Evolutionary conservation across 2,329 filamentous ascomycete species (phyloP).

Genomic region (Lasiodiplodia citricola): DNA sequence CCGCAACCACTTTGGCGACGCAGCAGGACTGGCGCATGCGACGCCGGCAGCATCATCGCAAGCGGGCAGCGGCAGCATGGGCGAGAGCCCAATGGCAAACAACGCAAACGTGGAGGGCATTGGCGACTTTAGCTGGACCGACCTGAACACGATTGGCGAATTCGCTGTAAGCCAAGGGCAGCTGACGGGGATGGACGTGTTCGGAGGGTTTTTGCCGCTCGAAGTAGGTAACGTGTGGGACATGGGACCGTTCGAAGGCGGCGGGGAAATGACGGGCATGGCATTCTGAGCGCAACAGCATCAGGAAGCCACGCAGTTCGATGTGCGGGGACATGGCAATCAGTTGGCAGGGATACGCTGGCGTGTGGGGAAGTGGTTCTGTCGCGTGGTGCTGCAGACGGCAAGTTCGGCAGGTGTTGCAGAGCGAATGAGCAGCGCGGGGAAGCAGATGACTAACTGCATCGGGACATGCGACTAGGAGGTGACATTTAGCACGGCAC

Average conservation of each 20-base stretch:
- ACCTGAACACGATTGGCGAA: slow-evolving; percentile 54
- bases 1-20: slow-evolving; percentile 31
- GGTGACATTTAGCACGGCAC: background rate
- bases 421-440: background rate
- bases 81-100: slow-evolving; percentile 22
- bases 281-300: slow-evolving; percentile 10
- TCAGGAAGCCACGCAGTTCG: too few species aligned
- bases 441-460: slow-evolving; percentile 8
- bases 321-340: background rate
- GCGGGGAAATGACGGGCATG: slow-evolving; percentile 25
- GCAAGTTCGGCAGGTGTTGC: background rate
- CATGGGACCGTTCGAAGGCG: slow-evolving; percentile 24
- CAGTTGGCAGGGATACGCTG: background rate
- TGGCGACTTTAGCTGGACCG: slow-evolving; percentile 58
- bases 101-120: slow-evolving; percentile 51
- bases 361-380: background rate
- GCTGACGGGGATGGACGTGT: slow-evolving; percentile 27
- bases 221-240: slow-evolving; percentile 41
- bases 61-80: slow-evolving; percentile 28
- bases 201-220: slow-evolving; percentile 44
- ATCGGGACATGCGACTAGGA: background rate
- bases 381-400: background rate
- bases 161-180: slow-evolving; percentile 52
- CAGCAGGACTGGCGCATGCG: slow-evolving; percentile 32
- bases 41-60: slow-evolving; percentile 32